Percentiles rank a stretch among this genome's conserved stretches.
These are phyloP conservation scores for Paxillus rubicundulus DNA, from an alignment of 768 basidiomycete genomes.

Conservation along the genomic window DNA sequence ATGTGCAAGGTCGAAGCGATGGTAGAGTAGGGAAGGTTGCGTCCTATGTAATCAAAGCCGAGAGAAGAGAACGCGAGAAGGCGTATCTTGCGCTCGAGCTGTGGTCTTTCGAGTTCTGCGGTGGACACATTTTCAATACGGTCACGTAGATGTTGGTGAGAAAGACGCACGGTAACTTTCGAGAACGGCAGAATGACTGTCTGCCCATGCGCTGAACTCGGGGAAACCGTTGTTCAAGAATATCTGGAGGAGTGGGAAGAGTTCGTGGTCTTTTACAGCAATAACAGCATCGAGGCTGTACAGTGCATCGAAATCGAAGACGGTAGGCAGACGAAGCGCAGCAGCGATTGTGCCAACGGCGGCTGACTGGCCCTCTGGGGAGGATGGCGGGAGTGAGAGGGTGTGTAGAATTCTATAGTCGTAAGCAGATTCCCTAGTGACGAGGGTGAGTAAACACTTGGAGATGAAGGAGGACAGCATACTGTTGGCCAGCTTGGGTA, in stretches of 20 bases:
- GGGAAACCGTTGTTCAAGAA: constrained; percentile 64
- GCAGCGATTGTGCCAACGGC: constrained; percentile 60
- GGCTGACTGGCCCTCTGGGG: constrained; percentile 48
- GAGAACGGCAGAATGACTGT: constrained; percentile 46
- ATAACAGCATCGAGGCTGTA: constrained; percentile 75
- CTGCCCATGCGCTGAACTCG: constrained; percentile 63
- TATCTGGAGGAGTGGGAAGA: constrained; percentile 73
- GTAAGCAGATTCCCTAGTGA: constrained; percentile 54
- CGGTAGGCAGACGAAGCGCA: constrained; percentile 59
- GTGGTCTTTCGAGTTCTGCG: constrained; percentile 52
- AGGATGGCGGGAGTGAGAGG: constrained; percentile 55
- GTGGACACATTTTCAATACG: background rate
- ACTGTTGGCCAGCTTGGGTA: constrained; percentile 58
- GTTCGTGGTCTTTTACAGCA: constrained; percentile 61
- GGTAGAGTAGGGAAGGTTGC: constrained; percentile 66
- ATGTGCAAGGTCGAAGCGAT: constrained; percentile 70
- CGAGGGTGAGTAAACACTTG: background rate
- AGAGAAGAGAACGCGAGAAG: constrained; percentile 74
- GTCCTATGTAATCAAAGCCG: constrained; percentile 73
- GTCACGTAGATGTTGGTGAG: background rate
- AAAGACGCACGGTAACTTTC: constrained; percentile 54
- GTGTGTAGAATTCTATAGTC: constrained; percentile 63
- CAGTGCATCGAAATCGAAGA: constrained; percentile 80
- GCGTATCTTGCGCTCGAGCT: constrained; percentile 77
- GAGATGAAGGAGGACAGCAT: constrained; percentile 27